Base-by-base conservation (phyloP, 306 rosid genomes). In the Prosopis cineraria region DNA sequence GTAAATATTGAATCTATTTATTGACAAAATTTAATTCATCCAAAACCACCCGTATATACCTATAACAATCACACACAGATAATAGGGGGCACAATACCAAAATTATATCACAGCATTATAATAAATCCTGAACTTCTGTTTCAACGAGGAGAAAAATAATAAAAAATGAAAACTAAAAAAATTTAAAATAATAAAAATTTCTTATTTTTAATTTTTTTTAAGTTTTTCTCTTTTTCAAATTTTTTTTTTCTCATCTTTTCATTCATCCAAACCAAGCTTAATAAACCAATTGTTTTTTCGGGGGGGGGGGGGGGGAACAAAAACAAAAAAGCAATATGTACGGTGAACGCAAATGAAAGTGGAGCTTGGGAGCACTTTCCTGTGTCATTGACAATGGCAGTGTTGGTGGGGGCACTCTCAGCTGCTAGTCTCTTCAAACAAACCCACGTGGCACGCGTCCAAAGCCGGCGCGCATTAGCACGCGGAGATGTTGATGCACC, bases 301-400 rank as follows among this genome's bases (percentile, higher is more conserved):
- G 6, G 56, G 2, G 8, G 56, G 9, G 6, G 11, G 0, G n/a
- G 6, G 6, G 6, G 56, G 58, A 7, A 2, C 34, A 31, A 31
- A 50, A 19, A 50, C 0, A 6, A n/a, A n/a, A n/a, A n/a, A 7
- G 58, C 10, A 3, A 10, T 10, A 41, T 41, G 4, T 41, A 12
- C 14, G 16, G 3, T 0, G 4, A 48, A 17, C 0, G 65, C 45
- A 53, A 3, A 34, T 39, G 36, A 39, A 17, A 43, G 30, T 56
- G 27, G 78, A 80, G 52, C 9, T 80, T 60, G 78, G 83, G 55
- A 13, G 85, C 24, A 60, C 22, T 41, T 77, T 80, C 80, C 74
- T 34, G 4, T 48, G 16, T 30, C 5, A 24, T 34, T 16, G 70
- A 27, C 66, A 36, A 33, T 31, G 7, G 7, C 68, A 17, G 10